Percentiles rank a stretch among this genome's conserved stretches.
These are phyloP conservation scores for Monosporascus sp. DNA, from an alignment of 2,329 filamentous ascomycete species.

Conservation along the genomic window DNA sequence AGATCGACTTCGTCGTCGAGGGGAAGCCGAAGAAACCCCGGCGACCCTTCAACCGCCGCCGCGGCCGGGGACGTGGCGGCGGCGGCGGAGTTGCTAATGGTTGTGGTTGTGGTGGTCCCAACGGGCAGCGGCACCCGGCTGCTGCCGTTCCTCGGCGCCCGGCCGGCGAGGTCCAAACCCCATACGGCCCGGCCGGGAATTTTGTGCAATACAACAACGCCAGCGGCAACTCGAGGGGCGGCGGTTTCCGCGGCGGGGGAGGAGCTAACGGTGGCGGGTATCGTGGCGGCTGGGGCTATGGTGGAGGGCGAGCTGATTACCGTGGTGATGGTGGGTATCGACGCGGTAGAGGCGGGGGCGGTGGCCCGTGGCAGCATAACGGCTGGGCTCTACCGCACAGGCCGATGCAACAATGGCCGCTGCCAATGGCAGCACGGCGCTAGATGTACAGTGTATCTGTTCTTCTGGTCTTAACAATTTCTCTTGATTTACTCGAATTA, in stretches of 20 bases:
- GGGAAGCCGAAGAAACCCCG: slow-evolving; percentile 37
- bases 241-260: neutral
- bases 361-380: no score
- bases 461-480: no score
- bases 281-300: neutral
- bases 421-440: no score
- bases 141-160: neutral
- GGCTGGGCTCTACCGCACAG: no score
- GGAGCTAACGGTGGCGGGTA: neutral
- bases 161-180: neutral
- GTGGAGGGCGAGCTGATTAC: neutral
- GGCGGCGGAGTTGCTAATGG: neutral
- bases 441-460: no score
- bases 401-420: no score
- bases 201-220: neutral
- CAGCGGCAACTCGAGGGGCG: neutral
- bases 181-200: neutral
- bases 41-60: slow-evolving; percentile 27
- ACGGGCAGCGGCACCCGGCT: neutral
- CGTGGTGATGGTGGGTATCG: neutral
- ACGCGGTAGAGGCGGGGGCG: neutral
- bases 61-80: slow-evolving; percentile 22
- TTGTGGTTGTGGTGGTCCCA: neutral
- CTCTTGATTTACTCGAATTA: no score
- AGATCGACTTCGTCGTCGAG: slow-evolving; percentile 59